Evolutionary conservation across 352 stramenopile species (phyloP).

Genomic region (Globisporangium viniferum): DNA sequence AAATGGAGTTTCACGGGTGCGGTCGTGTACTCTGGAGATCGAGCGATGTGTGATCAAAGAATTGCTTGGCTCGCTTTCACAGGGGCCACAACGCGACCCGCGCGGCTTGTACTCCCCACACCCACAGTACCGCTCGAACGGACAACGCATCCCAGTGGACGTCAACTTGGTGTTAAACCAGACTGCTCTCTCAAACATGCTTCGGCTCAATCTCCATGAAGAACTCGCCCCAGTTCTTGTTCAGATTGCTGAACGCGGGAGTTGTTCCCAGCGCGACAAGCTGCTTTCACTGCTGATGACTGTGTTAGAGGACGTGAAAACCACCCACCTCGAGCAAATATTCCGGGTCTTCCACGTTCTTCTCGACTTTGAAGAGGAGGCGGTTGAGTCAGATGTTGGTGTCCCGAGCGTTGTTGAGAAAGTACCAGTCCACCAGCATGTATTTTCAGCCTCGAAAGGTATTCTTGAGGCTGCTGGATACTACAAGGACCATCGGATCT

Average conservation of each 20-base stretch:
- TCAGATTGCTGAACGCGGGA: conserved; percentile 6
- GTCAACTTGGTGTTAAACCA: conserved; percentile 41
- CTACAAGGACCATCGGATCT: conserved; percentile 48
- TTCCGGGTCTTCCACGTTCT: conserved; percentile 39
- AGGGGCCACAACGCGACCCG: neutral
- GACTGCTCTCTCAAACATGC: conserved; percentile 40
- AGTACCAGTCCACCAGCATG: conserved; percentile 32
- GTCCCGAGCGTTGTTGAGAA: neutral
- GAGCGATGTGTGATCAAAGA: conserved; percentile 21
- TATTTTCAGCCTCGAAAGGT: conserved; percentile 53
- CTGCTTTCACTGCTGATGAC: conserved; percentile 51
- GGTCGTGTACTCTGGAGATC: conserved; percentile 24
- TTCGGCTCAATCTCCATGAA: conserved; percentile 34
- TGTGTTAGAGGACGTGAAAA: conserved; percentile 66
- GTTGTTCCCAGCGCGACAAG: conserved; percentile 33
- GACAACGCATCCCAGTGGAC: conserved; percentile 23
- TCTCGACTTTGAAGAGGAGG: conserved; percentile 26
- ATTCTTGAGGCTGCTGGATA: conserved; percentile 61
- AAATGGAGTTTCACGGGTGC: neutral
- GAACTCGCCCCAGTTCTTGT: conserved; percentile 25
- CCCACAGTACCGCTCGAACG: conserved; percentile 1
- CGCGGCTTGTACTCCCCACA: neutral
- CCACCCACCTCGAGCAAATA: conserved; percentile 37
- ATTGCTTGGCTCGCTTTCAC: conserved; percentile 1
- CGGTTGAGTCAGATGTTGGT: neutral